These are phyloP conservation scores for Neofusicoccum laricinum DNA, from an alignment of 2,329 filamentous ascomycete genomes.

Conservation along the genomic window DNA sequence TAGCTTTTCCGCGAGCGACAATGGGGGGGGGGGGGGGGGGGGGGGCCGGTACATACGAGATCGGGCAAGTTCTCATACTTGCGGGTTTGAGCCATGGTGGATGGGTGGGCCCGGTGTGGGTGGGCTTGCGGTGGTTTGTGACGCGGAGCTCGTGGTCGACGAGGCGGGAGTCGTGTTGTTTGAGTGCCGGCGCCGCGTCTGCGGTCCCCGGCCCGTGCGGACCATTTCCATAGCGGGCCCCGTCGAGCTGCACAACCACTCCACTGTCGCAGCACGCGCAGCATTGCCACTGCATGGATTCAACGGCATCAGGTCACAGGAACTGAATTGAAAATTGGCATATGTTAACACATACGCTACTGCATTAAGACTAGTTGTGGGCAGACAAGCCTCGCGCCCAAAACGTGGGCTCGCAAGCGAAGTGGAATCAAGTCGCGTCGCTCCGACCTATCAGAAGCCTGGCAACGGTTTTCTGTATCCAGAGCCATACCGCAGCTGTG, in stretches of 20 bases:
- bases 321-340: no score
- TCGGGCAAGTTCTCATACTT: constrained; percentile 23
- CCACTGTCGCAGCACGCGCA: not conserved
- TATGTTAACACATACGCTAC: no score
- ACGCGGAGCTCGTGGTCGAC: not conserved
- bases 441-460: not conserved
- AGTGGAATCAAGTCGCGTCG: not conserved
- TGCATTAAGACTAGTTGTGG: no score
- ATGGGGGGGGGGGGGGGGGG: not conserved
- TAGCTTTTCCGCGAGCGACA: not conserved
- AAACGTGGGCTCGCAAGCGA: not conserved
- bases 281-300: no score
- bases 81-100: constrained; percentile 17
- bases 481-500: not conserved
- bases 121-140: not conserved
- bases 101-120: not conserved
- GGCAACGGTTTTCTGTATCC: not conserved
- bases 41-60: constrained; percentile 14
- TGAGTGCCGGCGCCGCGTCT: constrained; percentile 2
- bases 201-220: constrained; percentile 6
- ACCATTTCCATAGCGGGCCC: not conserved
- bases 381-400: no score
- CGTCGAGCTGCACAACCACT: not conserved
- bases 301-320: no score
- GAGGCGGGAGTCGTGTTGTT: constrained; percentile 8